Conservation (phyloP, 176 grass and related monocot species). For the Dendrocalamus sinicus region DNA sequence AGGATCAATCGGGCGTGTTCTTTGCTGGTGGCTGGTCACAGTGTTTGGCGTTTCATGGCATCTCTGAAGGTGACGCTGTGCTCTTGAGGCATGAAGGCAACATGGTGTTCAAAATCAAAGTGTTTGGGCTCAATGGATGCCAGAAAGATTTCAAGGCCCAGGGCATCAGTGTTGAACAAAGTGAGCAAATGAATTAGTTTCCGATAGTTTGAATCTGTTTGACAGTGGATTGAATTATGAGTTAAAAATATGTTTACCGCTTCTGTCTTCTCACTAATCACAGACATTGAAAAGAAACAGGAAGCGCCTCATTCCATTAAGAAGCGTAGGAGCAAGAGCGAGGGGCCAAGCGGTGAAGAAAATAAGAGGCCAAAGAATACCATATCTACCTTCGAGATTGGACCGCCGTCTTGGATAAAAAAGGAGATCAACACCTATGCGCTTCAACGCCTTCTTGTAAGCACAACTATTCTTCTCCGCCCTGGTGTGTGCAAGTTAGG, state of each 20-base stretch:
- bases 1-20: conserved; percentile 23
- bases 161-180: background rate
- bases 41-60: conserved; percentile 28
- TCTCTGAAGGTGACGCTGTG: conserved; percentile 2
- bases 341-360: background rate
- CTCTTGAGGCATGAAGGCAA: conserved; percentile 42
- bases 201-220: background rate
- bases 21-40: conserved; percentile 25
- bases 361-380: background rate
- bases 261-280: background rate
- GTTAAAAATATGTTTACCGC: background rate
- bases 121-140: conserved; percentile 15
- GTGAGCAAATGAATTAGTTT: conserved; percentile 17
- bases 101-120: conserved; percentile 39
- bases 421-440: conserved; percentile 21
- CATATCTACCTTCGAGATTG: conserved; percentile 11
- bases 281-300: background rate
- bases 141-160: conserved; percentile 11
- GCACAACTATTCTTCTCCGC: background rate
- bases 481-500: too few species aligned
- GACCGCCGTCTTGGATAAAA: conserved; percentile 36
- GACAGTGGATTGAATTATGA: background rate
- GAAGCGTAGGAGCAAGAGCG: background rate
- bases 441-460: background rate
- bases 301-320: background rate